A percentile compares a stretch with the other conserved stretches of the same genome.
phyloP scores from a whole-genome alignment of 2,329 filamentous ascomycete species.

The Neofusicoccum umdonicola region DNA sequence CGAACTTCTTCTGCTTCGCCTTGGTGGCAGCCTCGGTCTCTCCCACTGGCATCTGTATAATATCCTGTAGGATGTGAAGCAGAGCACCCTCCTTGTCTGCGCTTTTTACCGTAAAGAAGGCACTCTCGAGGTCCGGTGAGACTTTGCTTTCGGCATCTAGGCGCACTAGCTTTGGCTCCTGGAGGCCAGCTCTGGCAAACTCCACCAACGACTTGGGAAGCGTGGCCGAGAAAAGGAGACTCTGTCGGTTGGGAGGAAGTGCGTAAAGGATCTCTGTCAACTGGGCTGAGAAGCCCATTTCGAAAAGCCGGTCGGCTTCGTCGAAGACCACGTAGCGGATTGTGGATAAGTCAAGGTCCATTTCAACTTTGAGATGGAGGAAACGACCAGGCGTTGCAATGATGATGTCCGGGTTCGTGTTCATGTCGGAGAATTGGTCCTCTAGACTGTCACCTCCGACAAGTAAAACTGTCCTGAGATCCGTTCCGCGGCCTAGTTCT shows the following conservation, averaged over 20 bases:
- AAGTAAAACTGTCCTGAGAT: constrained; percentile 83
- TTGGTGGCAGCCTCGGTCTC: constrained; percentile 52
- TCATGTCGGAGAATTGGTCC: constrained; percentile 91
- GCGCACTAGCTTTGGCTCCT: constrained; percentile 86
- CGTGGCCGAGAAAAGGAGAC: constrained; percentile 90
- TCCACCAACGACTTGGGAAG: constrained; percentile 92
- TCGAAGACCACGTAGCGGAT: constrained; percentile 96
- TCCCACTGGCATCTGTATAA: constrained; percentile 85
- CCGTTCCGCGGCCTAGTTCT: constrained; percentile 85
- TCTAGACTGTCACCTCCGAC: constrained; percentile 95
- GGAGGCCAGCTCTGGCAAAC: constrained; percentile 87
- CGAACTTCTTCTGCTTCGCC: constrained; percentile 44
- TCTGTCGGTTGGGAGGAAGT: constrained; percentile 80
- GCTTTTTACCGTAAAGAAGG: constrained; percentile 90
- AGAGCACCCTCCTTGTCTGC: constrained; percentile 92
- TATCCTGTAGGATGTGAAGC: constrained; percentile 81
- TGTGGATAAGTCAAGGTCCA: constrained; percentile 86
- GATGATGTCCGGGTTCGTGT: constrained; percentile 91
- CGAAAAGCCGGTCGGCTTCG: constrained; percentile 93
- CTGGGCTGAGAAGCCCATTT: constrained; percentile 97
- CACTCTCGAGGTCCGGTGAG: constrained; percentile 90
- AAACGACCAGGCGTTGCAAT: constrained; percentile 97
- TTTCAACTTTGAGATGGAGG: constrained; percentile 94
- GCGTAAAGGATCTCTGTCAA: constrained; percentile 90
- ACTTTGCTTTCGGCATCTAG: constrained; percentile 94